phyloP scores from a whole-genome alignment of 1,284 basidiomycete species.

The Phlebopus sp. region DNA sequence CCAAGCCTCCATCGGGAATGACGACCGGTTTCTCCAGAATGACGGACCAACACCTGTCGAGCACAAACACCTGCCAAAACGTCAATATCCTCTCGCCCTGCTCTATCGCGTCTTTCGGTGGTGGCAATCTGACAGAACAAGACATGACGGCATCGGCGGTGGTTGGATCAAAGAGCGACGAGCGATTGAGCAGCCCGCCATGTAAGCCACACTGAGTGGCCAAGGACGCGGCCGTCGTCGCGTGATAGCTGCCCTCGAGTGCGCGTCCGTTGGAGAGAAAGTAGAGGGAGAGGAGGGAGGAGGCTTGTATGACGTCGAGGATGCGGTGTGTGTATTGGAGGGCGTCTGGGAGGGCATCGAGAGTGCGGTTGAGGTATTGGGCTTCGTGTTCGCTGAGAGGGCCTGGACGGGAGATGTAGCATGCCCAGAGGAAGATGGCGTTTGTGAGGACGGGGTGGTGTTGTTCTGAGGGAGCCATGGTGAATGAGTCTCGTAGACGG shows the following conservation, averaged over 20 bases:
- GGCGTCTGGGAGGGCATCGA: slow-evolving; percentile 58
- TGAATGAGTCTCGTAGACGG: slow-evolving; percentile 57
- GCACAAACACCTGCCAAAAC: slow-evolving; percentile 69
- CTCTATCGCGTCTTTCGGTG: slow-evolving; percentile 51
- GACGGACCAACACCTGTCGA: slow-evolving; percentile 68
- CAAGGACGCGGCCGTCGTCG: slow-evolving; percentile 63
- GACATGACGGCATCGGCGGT: slow-evolving; percentile 36
- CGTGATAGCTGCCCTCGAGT: slow-evolving; percentile 71
- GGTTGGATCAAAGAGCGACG: slow-evolving; percentile 25
- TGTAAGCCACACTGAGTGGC: slow-evolving; percentile 67
- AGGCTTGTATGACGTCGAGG: slow-evolving; percentile 70
- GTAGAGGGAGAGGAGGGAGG: slow-evolving; percentile 69
- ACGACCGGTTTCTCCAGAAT: slow-evolving; percentile 55
- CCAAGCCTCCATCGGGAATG: slow-evolving; percentile 45
- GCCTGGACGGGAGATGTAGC: slow-evolving; percentile 69
- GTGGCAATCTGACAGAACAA: slow-evolving; percentile 45
- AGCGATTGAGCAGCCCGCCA: slow-evolving; percentile 39
- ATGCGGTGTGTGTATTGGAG: slow-evolving; percentile 51
- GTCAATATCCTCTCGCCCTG: slow-evolving; percentile 63
- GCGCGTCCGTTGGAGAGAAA: slow-evolving; percentile 70
- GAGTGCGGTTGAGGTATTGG: slow-evolving; percentile 58
- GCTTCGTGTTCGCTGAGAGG: slow-evolving; percentile 66
- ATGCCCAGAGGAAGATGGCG: slow-evolving; percentile 76
- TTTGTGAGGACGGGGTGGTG: slow-evolving; percentile 74
- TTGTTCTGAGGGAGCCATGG: slow-evolving; percentile 50